Percentiles rank a stretch among this genome's conserved stretches.
Evolutionary conservation across 768 basidiomycete species (phyloP).

Genomic region (Hypholoma sublateritium): DNA sequence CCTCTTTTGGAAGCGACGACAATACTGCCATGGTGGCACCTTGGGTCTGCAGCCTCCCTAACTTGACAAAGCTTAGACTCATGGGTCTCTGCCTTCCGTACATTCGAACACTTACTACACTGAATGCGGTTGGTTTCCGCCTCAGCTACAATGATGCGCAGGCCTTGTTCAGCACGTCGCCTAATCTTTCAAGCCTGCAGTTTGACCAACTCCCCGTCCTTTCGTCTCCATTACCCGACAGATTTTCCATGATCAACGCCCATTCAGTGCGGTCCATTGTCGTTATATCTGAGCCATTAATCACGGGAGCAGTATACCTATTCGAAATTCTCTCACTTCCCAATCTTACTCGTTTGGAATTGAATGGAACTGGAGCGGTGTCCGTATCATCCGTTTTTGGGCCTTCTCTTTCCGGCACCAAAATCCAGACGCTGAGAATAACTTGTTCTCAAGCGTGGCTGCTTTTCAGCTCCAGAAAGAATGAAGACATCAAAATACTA

Average conservation of each 20-base stretch:
- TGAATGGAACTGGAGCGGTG: constrained; percentile 5
- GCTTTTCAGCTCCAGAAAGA: neutral
- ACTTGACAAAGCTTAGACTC: constrained; percentile 12
- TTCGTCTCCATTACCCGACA: neutral
- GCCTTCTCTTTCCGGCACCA: constrained; percentile 3
- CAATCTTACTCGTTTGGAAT: constrained; percentile 14
- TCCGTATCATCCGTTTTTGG: constrained; percentile 4
- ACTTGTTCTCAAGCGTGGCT: neutral
- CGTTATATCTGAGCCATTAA: constrained; percentile 1
- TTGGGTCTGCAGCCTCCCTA: constrained; percentile 6
- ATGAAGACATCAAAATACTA: constrained; percentile 4
- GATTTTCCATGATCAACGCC: neutral
- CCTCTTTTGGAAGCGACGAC: neutral
- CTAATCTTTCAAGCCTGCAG: constrained; percentile 10
- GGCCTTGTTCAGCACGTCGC: constrained; percentile 13
- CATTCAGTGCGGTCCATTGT: constrained; percentile 14
- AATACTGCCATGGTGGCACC: neutral
- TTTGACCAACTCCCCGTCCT: constrained; percentile 8
- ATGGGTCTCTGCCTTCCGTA: constrained; percentile 9
- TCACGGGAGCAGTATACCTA: constrained; percentile 3
- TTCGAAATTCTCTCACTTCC: constrained; percentile 12
- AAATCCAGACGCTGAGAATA: constrained; percentile 13
- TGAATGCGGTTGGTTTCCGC: constrained; percentile 8
- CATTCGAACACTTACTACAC: constrained; percentile 11
- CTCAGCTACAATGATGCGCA: constrained; percentile 12